Evolutionary conservation across 2,329 filamentous ascomycete genomes (phyloP).

Genomic region (Colletotrichum phormii): DNA sequence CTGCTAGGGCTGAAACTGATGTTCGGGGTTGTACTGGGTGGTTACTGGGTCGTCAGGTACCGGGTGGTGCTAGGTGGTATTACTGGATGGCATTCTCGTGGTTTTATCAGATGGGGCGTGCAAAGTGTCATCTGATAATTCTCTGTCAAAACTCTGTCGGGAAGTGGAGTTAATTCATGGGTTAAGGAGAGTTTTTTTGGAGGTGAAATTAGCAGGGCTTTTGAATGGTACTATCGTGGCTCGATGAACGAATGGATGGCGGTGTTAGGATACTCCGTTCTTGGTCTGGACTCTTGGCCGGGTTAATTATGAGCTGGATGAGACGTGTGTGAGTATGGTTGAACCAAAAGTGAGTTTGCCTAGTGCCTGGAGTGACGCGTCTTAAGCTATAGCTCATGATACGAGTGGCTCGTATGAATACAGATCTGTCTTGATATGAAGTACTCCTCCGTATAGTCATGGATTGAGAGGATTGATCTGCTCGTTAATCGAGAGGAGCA

Average conservation of each 20-base stretch:
- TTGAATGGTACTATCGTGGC: neutral
- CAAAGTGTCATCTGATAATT: neutral
- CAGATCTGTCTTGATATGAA: neutral
- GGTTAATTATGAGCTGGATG: neutral
- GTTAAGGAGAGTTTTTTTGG: neutral
- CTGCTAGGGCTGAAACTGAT: slow-evolving; percentile 9
- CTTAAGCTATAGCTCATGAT: neutral
- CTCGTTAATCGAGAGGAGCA: neutral
- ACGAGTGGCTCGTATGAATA: neutral
- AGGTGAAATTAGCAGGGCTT: neutral
- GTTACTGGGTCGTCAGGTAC: neutral
- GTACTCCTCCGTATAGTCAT: neutral
- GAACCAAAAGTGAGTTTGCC: neutral
- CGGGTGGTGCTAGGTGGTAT: no score
- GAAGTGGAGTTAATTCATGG: neutral
- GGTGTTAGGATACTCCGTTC: no score
- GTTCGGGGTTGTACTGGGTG: neutral
- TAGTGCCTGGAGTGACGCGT: neutral
- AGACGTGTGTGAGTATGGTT: neutral
- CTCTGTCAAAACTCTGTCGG: neutral
- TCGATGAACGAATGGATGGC: neutral
- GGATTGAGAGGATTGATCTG: neutral
- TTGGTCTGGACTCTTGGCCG: no score
- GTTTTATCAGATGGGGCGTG: neutral
- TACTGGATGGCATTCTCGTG: neutral